Evolutionary conservation across 140 eudicot species (phyloP), one percentile per base, ranked within the genome.

Genomic region (Flaveria floridana): DNA sequence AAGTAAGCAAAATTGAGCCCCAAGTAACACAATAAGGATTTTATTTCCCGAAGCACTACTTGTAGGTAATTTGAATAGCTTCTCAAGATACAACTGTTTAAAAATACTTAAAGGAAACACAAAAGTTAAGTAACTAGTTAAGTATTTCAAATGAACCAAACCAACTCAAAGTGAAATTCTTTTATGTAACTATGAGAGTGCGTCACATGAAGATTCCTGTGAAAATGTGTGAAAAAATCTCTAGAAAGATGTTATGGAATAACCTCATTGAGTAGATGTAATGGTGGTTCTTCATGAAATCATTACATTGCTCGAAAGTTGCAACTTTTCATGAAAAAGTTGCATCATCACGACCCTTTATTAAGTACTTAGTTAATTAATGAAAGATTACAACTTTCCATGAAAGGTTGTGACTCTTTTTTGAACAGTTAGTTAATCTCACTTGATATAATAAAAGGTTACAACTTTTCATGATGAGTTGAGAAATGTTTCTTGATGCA

Each of bases 41-140:
- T 59, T 25, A 59, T 59, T 59, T 62, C 1, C 18, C 34, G 23
- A 55, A 62, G 68, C 10, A 2, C 14, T 12, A 18, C 20, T 25
- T 62, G 68, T 25, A 62, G 28, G 44, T 62, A 62, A 62, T 26
- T 12, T 62, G 68, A 26, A 62, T 62, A 62, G 41, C 68, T 19
- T 62, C 44, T 16, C 68, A 28, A 28, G 10, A 28, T 62, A 18
- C 13, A 28, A 62, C 19, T 18, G 46, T 62, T 62, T 5, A 26
- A 9, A 21, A 6, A 28, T 26, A 28, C 10, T 15, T 28, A 5
- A 63, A 30, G 46, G 67, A 61, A 61, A 63, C 21, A 63, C 68
- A 28, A 12, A 21, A 28, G 9, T 62, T 28, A 63, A 63, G 13
- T 63, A 63, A 1, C 3, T 44, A 44, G 50, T 44, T 44, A 9